Evolutionary conservation across 495 filamentous ascomycete genomes (phyloP).

Genomic region (Podospora pseudocomata): DNA sequence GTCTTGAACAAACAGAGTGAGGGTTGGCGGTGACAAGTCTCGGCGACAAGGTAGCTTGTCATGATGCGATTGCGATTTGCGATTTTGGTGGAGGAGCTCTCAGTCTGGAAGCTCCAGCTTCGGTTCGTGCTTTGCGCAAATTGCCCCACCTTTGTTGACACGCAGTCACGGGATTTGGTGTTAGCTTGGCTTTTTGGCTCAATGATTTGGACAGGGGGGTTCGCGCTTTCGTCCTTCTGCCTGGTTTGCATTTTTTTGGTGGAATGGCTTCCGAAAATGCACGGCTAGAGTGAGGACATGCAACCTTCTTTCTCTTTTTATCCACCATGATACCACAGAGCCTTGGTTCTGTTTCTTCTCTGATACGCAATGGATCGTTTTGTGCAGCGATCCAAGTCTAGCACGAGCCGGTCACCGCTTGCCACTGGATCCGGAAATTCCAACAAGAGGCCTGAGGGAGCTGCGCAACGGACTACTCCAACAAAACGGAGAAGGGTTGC

Average conservation of each 20-base stretch:
- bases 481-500: slow-evolving; percentile 22
- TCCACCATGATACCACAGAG: not conserved
- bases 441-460: slow-evolving; percentile 4
- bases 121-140: not conserved
- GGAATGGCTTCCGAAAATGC: not conserved
- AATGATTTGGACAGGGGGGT: not conserved
- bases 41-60: not conserved
- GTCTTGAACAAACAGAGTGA: not conserved
- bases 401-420: not conserved
- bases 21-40: not conserved
- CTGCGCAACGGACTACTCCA: not conserved
- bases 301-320: not conserved
- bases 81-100: not conserved
- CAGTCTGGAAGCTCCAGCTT: not conserved
- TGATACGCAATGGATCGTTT: slow-evolving; percentile 31
- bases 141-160: slow-evolving; percentile 5
- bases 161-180: slow-evolving; percentile 33
- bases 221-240: not conserved
- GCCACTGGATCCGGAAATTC: slow-evolving; percentile 11
- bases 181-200: not conserved
- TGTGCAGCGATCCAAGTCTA: slow-evolving; percentile 23
- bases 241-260: not conserved
- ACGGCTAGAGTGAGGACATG: not conserved
- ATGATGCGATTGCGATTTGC: not conserved
- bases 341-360: not conserved